Conservation (phyloP, 306 rosid genomes). For the Gynostemma pentaphyllum region DNA sequence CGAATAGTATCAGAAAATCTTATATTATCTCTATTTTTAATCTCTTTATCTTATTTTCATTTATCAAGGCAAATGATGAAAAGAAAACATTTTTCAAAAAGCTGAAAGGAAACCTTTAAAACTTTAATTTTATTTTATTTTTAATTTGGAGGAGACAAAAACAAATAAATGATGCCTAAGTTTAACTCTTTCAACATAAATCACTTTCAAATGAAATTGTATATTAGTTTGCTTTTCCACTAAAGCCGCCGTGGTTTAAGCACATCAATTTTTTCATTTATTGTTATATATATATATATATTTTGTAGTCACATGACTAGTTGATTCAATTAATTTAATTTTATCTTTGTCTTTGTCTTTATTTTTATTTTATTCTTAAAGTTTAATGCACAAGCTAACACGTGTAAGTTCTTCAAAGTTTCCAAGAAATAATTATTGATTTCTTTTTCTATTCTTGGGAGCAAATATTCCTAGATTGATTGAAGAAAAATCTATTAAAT, state of each 20-base stretch:
- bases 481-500: background rate
- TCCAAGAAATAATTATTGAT: background rate
- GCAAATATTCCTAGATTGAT: background rate
- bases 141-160: background rate
- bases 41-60: no score
- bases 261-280: no score
- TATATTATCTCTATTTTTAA: no score
- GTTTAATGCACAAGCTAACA: background rate
- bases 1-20: no score
- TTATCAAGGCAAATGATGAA: no score
- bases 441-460: background rate
- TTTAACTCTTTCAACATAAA: no score
- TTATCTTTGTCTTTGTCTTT: background rate
- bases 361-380: background rate
- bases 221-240: background rate
- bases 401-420: no score
- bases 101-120: no score
- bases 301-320: background rate
- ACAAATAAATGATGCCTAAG: background rate
- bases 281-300: no score
- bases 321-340: background rate
- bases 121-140: no score
- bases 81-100: no score
- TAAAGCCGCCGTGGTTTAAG: conserved; percentile 8
- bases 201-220: background rate